These are phyloP conservation scores for Nematodospora valgi DNA, from an alignment of 805 yeast genomes.

Conservation along the genomic window DNA sequence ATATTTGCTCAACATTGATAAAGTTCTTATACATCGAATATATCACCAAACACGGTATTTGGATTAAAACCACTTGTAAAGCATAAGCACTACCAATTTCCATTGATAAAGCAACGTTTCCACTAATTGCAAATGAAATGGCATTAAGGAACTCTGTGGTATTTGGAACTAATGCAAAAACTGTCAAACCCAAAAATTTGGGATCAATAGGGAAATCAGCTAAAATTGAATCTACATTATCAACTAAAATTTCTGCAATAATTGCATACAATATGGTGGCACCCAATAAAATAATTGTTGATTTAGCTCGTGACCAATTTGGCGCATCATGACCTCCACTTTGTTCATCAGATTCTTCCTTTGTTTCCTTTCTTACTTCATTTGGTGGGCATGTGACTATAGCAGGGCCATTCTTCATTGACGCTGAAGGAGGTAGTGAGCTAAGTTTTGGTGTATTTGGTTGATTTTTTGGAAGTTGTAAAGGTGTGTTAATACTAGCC, in stretches of 20 bases:
- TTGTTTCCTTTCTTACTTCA: not conserved
- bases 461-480: constrained; percentile 9
- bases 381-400: not conserved
- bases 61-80: constrained; percentile 88
- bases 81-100: constrained; percentile 98
- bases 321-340: constrained; percentile 93
- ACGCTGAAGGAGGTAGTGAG: constrained; percentile 15
- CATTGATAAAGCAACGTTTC: constrained; percentile 94
- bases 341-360: constrained; percentile 19
- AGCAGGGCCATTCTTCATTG: too few species aligned
- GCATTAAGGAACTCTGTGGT: constrained; percentile 97
- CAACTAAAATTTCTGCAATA: constrained; percentile 91
- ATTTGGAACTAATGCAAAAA: constrained; percentile 94
- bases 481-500: constrained; percentile 22
- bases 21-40: constrained; percentile 55
- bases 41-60: constrained; percentile 85
- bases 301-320: constrained; percentile 87
- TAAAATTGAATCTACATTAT: constrained; percentile 86
- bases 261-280: constrained; percentile 88
- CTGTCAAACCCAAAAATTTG: constrained; percentile 87
- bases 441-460: constrained; percentile 9
- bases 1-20: constrained; percentile 46
- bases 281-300: constrained; percentile 73
- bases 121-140: constrained; percentile 92
- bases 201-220: constrained; percentile 79